A percentile compares a stretch with the other conserved stretches of the same genome.
These are phyloP conservation scores for Pythium oligandrum DNA, from an alignment of 352 stramenopile species.

Conservation along the genomic window DNA sequence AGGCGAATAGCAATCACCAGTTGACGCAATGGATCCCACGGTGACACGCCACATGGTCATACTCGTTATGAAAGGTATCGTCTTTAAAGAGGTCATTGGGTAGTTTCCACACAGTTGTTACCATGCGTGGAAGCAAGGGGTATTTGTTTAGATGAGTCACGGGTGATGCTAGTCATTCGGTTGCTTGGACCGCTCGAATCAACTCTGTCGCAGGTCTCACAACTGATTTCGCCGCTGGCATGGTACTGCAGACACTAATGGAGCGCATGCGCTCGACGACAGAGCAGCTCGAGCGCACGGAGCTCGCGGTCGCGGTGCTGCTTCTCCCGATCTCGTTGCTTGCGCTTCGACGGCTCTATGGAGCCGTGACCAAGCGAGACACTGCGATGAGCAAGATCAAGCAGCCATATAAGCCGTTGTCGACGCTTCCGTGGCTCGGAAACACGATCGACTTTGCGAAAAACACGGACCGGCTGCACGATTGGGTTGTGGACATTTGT, in stretches of 20 bases:
- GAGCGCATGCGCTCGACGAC: constrained; percentile 1
- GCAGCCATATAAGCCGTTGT: background rate
- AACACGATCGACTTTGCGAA: constrained; percentile 5
- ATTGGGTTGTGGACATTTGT: constrained; percentile 13
- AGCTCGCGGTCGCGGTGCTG: constrained; percentile 4
- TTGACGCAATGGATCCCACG: background rate
- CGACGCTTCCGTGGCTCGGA: constrained; percentile 9
- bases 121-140: too few relatives aligned
- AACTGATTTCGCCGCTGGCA: background rate
- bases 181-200: too few relatives aligned
- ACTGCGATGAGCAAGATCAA: background rate
- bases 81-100: too few relatives aligned
- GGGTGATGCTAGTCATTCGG: too few relatives aligned
- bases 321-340: background rate
- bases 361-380: background rate
- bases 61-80: too few relatives aligned
- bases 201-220: too few relatives aligned
- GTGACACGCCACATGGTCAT: too few relatives aligned
- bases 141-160: too few relatives aligned
- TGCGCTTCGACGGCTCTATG: too few relatives aligned
- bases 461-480: constrained; percentile 6
- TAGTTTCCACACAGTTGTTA: too few relatives aligned
- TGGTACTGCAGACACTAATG: constrained; percentile 4
- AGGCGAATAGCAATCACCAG: too few relatives aligned
- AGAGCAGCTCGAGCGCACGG: background rate